phyloP scores from a whole-genome alignment of 2,329 filamentous ascomycete species.

The Phaeophleospora eucalypticola region DNA sequence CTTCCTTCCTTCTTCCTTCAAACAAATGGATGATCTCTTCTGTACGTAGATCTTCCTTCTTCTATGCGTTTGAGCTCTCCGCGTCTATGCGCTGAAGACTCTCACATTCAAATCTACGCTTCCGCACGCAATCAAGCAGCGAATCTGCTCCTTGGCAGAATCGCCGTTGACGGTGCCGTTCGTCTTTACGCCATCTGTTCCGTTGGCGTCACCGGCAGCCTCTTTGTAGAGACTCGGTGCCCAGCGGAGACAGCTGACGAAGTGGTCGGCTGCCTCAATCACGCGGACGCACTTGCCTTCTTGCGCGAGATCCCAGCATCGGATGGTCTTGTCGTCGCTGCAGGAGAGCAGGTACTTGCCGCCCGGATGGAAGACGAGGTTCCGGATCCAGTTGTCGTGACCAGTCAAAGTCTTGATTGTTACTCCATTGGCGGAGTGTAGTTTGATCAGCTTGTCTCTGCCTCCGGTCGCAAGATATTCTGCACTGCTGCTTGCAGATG shows the following conservation, averaged over 20 bases:
- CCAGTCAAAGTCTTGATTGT: slow-evolving; percentile 79
- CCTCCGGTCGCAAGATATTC: slow-evolving; percentile 89
- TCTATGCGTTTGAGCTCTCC: too few relatives aligned
- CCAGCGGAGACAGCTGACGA: slow-evolving; percentile 84
- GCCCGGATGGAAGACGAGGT: slow-evolving; percentile 81
- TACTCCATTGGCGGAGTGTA: slow-evolving; percentile 84
- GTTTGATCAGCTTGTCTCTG: slow-evolving; percentile 81
- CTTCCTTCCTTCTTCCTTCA: too few relatives aligned
- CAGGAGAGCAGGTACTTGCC: slow-evolving; percentile 86
- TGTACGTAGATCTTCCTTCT: not conserved
- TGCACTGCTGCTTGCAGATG: slow-evolving; percentile 66
- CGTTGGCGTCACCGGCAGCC: slow-evolving; percentile 37
- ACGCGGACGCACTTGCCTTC: slow-evolving; percentile 87
- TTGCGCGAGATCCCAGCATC: slow-evolving; percentile 90
- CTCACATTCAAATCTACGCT: slow-evolving; percentile 77
- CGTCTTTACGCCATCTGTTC: slow-evolving; percentile 39
- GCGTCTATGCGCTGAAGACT: slow-evolving; percentile 67
- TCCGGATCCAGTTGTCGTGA: slow-evolving; percentile 92
- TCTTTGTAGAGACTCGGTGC: slow-evolving; percentile 71
- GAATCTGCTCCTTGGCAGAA: slow-evolving; percentile 54
- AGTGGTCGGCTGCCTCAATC: slow-evolving; percentile 70
- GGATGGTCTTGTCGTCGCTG: slow-evolving; percentile 83
- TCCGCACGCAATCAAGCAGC: slow-evolving; percentile 82
- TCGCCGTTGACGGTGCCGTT: slow-evolving; percentile 37
- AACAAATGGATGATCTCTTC: not conserved